Percentiles rank a stretch among this genome's conserved stretches.
Evolutionary conservation across 2,329 filamentous ascomycete species (phyloP).

Genomic region (Rugonectria rugulosa): DNA sequence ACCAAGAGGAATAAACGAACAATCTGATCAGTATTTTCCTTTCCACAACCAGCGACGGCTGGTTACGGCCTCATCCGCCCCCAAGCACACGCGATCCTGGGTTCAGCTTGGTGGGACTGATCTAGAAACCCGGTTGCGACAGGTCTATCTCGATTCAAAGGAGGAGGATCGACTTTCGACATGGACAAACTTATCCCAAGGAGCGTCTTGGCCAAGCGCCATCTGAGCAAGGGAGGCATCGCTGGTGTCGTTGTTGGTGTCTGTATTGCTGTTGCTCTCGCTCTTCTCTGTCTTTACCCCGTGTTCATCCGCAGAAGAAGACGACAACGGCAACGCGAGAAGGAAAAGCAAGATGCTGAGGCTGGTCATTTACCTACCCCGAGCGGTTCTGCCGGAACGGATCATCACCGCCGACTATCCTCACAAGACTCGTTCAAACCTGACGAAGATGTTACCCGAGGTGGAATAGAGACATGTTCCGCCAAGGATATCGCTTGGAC

Average conservation of each 20-base stretch:
- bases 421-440: conserved; percentile 48
- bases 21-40: conserved; percentile 22
- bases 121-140: conserved; percentile 29
- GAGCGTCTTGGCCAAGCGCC: conserved; percentile 36
- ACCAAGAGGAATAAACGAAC: conserved; percentile 19
- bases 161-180: conserved; percentile 28
- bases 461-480: conserved; percentile 33
- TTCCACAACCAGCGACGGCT: conserved; percentile 30
- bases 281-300: conserved; percentile 50
- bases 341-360: conserved; percentile 36
- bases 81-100: conserved; percentile 10
- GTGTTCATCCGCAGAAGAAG: conserved; percentile 44
- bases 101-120: conserved; percentile 18
- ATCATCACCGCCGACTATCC: conserved; percentile 43
- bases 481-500: conserved; percentile 40
- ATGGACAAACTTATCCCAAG: conserved; percentile 31
- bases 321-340: conserved; percentile 34
- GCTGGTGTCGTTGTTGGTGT: conserved; percentile 49
- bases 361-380: conserved; percentile 33
- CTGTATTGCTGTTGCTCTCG: conserved; percentile 43
- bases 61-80: conserved; percentile 19
- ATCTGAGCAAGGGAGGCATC: conserved; percentile 45
- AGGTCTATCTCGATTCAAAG: conserved; percentile 24
- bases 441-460: conserved; percentile 39
- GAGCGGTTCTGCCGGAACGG: conserved; percentile 21